These are phyloP conservation scores for Boletus reticuloceps DNA, from an alignment of 768 basidiomycete genomes.

Conservation along the genomic window DNA sequence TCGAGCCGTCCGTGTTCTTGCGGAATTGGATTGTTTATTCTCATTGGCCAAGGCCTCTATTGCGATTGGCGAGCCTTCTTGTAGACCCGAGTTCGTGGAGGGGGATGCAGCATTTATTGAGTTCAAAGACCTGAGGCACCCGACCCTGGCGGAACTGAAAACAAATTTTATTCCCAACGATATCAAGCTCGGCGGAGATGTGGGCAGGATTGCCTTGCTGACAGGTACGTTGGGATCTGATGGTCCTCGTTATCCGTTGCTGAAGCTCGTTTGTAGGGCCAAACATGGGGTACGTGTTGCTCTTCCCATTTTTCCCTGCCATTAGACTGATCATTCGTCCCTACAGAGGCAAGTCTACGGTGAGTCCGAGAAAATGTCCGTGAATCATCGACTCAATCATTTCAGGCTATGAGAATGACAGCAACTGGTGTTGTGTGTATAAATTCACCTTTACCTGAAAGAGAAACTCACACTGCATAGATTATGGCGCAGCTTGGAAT, in stretches of 20 bases:
- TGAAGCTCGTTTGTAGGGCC: constrained; percentile 48
- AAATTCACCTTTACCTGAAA: not conserved
- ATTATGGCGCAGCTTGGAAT: constrained; percentile 96
- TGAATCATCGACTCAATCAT: not conserved
- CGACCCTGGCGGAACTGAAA: constrained; percentile 67
- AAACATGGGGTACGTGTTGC: constrained; percentile 74
- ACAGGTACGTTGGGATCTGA: constrained; percentile 57
- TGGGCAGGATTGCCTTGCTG: constrained; percentile 75
- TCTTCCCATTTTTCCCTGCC: not conserved
- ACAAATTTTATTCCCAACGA: constrained; percentile 92
- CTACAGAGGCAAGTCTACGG: constrained; percentile 73
- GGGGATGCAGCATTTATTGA: constrained; percentile 77
- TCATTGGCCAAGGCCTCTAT: constrained; percentile 85
- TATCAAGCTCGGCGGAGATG: constrained; percentile 76
- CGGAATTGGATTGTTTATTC: constrained; percentile 96
- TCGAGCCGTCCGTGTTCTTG: constrained; percentile 77
- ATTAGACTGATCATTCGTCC: not conserved
- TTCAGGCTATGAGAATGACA: constrained; percentile 89
- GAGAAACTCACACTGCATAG: constrained; percentile 31
- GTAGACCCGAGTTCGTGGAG: constrained; percentile 86
- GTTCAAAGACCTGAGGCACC: constrained; percentile 88
- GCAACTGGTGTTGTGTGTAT: constrained; percentile 78
- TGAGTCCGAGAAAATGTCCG: constrained; percentile 24
- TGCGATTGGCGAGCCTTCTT: constrained; percentile 93
- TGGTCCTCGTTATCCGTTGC: not conserved